Evolutionary conservation across 2,329 filamentous ascomycete genomes (phyloP), one percentile per base, ranked within the genome.

Genomic region (Byssothecium circinans): DNA sequence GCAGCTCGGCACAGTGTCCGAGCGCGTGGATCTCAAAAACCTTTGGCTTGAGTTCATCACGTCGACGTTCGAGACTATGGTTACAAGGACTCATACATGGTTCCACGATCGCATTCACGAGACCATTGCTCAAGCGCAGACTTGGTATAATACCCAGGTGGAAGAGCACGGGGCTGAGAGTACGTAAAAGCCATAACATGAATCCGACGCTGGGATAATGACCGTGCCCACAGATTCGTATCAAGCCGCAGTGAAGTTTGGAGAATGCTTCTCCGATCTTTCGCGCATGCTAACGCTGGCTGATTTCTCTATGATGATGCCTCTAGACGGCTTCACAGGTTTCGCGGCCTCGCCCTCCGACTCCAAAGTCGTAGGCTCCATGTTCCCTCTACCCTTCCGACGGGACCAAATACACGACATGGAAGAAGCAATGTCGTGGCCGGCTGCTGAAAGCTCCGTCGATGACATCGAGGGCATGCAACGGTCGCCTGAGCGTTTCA

Each of bases 21-120:
- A 30, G 14, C 27, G 22, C 2, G 8, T 50, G 1, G 39, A 45
- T 23, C 22, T 45, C n/a, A 34, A 18, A n/a, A 30, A 15, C 7
- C 38, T 50, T 4, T 50, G 47, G 47, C 37, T 45, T 5, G 42
- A 50, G 27, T 50, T 32, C 34, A 50, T 45, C 6, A 43, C 33
- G 2, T 35, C 36, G 5, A 11, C 43, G 2, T 50, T 50, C 22
- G 23, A 45, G 8, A 43, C 42, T n/a, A 50, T 50, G 47, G 38
- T 45, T n/a, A 22, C 22, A 7, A 25, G 47, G 19, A 45, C 47
- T 2, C 42, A 50, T 39, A 18, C 30, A 7, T 50, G 43, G 42
- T 23, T 50, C 32, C 14, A 22, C 7, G 36, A 37, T 11, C 43
- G 37, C 17, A 15, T 45, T 6, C 22, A 38, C 20, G 39, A 36